Conservation (phyloP, 192 early-diverging fungal species). For the Rhizophagus sp. region DNA sequence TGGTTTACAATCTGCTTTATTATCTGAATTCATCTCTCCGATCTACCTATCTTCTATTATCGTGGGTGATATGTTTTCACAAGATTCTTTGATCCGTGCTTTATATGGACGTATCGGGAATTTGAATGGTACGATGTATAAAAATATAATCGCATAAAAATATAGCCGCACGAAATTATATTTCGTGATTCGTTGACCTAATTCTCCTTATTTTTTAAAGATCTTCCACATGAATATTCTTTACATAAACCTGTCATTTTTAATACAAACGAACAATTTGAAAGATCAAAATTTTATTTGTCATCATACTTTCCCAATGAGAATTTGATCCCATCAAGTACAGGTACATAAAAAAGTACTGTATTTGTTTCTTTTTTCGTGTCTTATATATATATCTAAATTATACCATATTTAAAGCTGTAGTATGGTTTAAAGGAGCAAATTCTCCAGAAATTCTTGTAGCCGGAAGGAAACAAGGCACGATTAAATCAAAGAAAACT, state of each 20-base stretch:
- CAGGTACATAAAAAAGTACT: not conserved
- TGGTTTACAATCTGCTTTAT: slow-evolving; percentile 72
- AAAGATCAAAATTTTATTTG: slow-evolving; percentile 7
- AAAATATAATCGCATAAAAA: not conserved
- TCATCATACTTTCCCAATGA: not conserved
- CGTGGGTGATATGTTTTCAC: slow-evolving; percentile 71
- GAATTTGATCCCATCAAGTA: slow-evolving; percentile 7
- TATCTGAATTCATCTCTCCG: slow-evolving; percentile 64
- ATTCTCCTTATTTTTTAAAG: not conserved
- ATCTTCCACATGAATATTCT: slow-evolving; percentile 4
- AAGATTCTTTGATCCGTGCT: slow-evolving; percentile 62
- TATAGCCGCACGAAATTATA: not conserved
- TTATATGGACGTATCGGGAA: slow-evolving; percentile 54
- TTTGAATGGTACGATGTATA: not conserved
- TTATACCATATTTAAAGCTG: not conserved
- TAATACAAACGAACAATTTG: not conserved
- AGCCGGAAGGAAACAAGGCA: slow-evolving; percentile 16
- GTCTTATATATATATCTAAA: not conserved
- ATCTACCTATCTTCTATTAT: slow-evolving; percentile 67
- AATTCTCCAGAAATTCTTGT: slow-evolving; percentile 10
- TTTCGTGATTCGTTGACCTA: not conserved
- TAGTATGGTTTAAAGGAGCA: slow-evolving; percentile 6
- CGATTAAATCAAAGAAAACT: slow-evolving; percentile 4
- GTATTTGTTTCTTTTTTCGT: no score
- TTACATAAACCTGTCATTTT: not conserved